Base-by-base conservation (phyloP, 1,284 basidiomycete species). In the Volvariella volvacea region DNA sequence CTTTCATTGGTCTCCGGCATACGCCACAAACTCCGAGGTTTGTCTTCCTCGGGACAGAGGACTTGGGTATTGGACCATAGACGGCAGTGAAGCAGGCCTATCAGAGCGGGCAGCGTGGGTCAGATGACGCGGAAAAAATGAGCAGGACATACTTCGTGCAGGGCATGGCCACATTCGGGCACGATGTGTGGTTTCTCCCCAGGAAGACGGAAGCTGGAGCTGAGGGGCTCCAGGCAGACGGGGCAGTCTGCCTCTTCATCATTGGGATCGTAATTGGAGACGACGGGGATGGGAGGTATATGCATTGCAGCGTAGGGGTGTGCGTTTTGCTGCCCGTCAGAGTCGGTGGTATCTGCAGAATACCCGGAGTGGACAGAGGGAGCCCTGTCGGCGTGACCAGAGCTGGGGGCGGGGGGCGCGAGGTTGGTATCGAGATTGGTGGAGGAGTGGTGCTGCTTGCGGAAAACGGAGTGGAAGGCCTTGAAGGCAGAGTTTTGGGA, bases 131-230 rank as follows among this genome's bases (percentile, higher is more conserved):
- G 17, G 48, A 39, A 32, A 39, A n/a, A 40, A 45, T 44, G 48
- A 40, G 16, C 46, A 39, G 32, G 4, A 68, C 79, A 59, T 52
- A 90, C 91, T 70, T 96, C 88, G 66, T 96, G 95, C 19, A 99
- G 78, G 8, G 90, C 87, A 67, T 99, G 95, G n/a, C 95, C 93
- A 56, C 95, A 99, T 57, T 92, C 85, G 22, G 95, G 95, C 20
- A 96, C 86, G 46, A 99, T 88, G 59, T 97, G 93, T 1, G 94
- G 91, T 61, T 95, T 97, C 68, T 99, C 95, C 14, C 95, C 94
- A 0, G 84, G 89, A 16, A 92, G 71, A 51, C 87, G 76, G 66
- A 90, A 90, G 66, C 80, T 84, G 63, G 92, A 91, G 55, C 83
- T 87, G 54, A 94, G 80, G 1, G 88, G 86, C 58, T 93, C 92